Base-by-base conservation (phyloP, 2,329 filamentous ascomycete genomes). In the Rhynchosporium secalis region DNA sequence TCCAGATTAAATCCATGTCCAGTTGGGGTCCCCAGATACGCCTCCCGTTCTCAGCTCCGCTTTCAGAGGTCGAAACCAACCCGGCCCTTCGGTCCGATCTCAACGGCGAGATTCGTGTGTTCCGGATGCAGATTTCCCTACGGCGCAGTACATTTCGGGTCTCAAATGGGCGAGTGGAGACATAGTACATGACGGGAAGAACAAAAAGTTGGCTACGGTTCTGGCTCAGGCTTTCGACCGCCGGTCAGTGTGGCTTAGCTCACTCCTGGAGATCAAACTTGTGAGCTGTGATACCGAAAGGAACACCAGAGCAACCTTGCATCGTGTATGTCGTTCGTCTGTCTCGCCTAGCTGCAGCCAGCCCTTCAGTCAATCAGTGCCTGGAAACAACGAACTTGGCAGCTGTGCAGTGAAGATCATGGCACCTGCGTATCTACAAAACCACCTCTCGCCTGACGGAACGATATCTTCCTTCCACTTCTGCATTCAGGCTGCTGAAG, bases 121-220 rank as follows among this genome's bases (percentile, higher is more conserved):
- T 56, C 54, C 54, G 43, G 40, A 56, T 56, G 41, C 40, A 56
- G 54, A 56, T 45, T 43, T 45, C 40, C 10, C 13, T 56, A 26
- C 40, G 54, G 54, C 54, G 54, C 41, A 56, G 54, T 46, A 56
- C 54, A 56, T 56, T 6, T 56, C 54, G 54, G 26, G 54, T 56
- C 38, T 54, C 36, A 54, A 54, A 28, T 36, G 51, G 36, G 10
- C 51, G 51, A 54, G 26, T 56, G 38, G 54, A 46, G 54, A 12
- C 41, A 41, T 45, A 40, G 54, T 26, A 20, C 26, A 20, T 43
- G 13, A 36, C 4, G n/a, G 5, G 43, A 31, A 45, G 20, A 31
- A 45, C 6, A 56, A 15, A 38, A 52, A 38, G 20, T 10, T 12
- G 2, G 7, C 13, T 26, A 28, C 10, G 33, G 4, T 40, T 15